phyloP scores from a whole-genome alignment of 805 yeast species.

The Schizosaccharomyces lindneri region DNA sequence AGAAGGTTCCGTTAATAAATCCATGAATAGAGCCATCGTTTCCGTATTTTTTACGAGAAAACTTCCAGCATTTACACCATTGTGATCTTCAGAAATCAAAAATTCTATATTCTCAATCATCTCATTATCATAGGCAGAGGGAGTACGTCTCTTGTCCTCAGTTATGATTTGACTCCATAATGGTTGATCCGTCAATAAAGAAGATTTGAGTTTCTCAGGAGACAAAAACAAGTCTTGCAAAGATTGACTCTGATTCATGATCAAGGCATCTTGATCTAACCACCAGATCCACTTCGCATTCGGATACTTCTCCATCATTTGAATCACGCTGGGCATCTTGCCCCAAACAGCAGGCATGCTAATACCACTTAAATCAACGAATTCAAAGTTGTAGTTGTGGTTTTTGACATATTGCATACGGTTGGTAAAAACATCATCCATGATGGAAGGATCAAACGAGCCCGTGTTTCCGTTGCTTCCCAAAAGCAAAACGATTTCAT shows the following conservation, averaged over 20 bases:
- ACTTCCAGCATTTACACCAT: slow-evolving; percentile 15
- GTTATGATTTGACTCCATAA: not conserved
- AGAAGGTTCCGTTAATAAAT: slow-evolving; percentile 13
- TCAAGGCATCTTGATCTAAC: slow-evolving; percentile 16
- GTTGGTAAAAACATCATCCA: not conserved
- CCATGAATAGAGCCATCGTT: slow-evolving; percentile 10
- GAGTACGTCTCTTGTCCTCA: not conserved
- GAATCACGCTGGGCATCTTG: slow-evolving; percentile 14
- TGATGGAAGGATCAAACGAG: not conserved
- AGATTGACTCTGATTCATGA: slow-evolving; percentile 13
- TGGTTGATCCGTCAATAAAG: slow-evolving; percentile 5
- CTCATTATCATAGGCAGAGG: not conserved
- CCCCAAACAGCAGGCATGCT: slow-evolving; percentile 11
- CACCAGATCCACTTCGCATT: slow-evolving; percentile 18
- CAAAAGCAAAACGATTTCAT: not conserved
- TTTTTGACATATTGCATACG: not conserved
- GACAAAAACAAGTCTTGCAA: slow-evolving; percentile 11
- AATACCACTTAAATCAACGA: slow-evolving; percentile 10
- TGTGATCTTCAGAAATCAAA: slow-evolving; percentile 12
- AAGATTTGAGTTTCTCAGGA: slow-evolving; percentile 10
- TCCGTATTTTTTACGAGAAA: slow-evolving; percentile 11
- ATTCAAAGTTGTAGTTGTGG: slow-evolving; percentile 10
- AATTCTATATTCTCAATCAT: slow-evolving; percentile 10
- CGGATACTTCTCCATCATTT: slow-evolving; percentile 13
- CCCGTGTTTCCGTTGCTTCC: not conserved